Evolutionary conservation across 768 basidiomycete genomes (phyloP).

Genomic region (Serendipita sp.): DNA sequence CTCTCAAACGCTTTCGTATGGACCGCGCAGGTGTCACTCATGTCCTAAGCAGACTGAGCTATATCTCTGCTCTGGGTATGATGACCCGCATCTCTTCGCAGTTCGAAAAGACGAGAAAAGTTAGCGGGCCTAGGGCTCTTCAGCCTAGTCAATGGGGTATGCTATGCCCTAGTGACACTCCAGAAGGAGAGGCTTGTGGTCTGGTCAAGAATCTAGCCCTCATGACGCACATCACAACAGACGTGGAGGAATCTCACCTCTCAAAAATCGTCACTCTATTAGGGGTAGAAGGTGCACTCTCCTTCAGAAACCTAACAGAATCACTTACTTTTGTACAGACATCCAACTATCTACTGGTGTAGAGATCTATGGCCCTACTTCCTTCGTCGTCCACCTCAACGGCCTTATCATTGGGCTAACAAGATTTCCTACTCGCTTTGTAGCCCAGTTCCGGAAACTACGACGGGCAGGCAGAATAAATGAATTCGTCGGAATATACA

Average conservation of each 20-base stretch:
- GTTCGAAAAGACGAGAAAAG: slow-evolving; percentile 98
- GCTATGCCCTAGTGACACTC: slow-evolving; percentile 94
- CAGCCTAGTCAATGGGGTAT: slow-evolving; percentile 99
- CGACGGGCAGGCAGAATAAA: slow-evolving; percentile 83
- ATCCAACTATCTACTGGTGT: slow-evolving; percentile 83
- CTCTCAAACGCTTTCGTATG: slow-evolving; percentile 97
- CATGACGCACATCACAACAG: slow-evolving; percentile 99
- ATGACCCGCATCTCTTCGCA: slow-evolving; percentile 99
- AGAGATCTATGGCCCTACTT: slow-evolving; percentile 87
- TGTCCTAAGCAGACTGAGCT: slow-evolving; percentile 85
- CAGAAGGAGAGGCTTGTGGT: slow-evolving; percentile 98
- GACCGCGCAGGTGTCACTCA: slow-evolving; percentile 97
- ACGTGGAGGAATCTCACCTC: slow-evolving; percentile 92
- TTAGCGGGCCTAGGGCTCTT: slow-evolving; percentile 89
- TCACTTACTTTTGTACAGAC: slow-evolving; percentile 34
- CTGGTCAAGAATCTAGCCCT: slow-evolving; percentile 95
- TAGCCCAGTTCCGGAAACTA: slow-evolving; percentile 78
- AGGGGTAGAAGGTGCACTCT: slow-evolving; percentile 73
- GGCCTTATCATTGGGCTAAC: slow-evolving; percentile 92
- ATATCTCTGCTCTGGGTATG: slow-evolving; percentile 97
- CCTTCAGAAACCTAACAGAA: not conserved
- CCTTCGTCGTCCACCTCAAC: slow-evolving; percentile 93
- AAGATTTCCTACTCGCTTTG: slow-evolving; percentile 69
- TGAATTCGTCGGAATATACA: slow-evolving; percentile 93
- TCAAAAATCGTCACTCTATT: slow-evolving; percentile 80